Base-by-base conservation (phyloP, 768 basidiomycete species). In the Lentinula edodes region DNA sequence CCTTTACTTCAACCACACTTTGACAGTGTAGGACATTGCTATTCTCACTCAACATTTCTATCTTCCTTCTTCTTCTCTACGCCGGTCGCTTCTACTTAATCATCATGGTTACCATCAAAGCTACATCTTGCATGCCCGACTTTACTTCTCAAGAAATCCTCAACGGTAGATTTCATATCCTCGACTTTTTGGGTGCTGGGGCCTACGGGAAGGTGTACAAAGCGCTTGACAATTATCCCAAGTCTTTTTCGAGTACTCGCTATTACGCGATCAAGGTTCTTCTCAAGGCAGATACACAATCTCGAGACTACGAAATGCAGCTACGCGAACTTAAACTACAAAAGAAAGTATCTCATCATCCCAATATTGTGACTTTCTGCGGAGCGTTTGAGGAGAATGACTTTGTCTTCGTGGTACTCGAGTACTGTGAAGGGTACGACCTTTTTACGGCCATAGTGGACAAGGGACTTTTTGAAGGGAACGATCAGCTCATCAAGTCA, bases 251-350 rank as follows among this genome's bases (percentile, higher is more conserved):
- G 50, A 69, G 69, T 58, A 78, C 75, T 15, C 69, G 70, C 54
- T 80, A 78, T 71, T 86, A 83, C 65, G 89, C 91, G 52, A 81
- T 93, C 74, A 94, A 93, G 72, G 90, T 89, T 69, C 78, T 93
- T 55, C 77, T 81, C 67, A 85, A 83, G 66, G 72, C 74, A n/a
- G 78, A 79, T 10, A 74, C 81, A 59, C 82, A 84, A 42, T 76
- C 80, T 46, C 77, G 79, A 57, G 80, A 84, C 65, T 80, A 80
- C 34, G 71, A 81, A 61, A 83, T 81, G 65, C 90, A 92, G 69
- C 71, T 74, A 10, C 81, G 90, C 51, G 94, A 95, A 74, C 83
- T 93, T 50, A 65, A 68, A n/a, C 71, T 83, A 50, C 87, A 88
- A 66, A 70, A 75, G 46, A 62, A 75, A 59, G 83, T 88, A 56